These are phyloP conservation scores for Aspergillus sp. DNA, from an alignment of 2,329 filamentous ascomycete species.

Conservation along the genomic window DNA sequence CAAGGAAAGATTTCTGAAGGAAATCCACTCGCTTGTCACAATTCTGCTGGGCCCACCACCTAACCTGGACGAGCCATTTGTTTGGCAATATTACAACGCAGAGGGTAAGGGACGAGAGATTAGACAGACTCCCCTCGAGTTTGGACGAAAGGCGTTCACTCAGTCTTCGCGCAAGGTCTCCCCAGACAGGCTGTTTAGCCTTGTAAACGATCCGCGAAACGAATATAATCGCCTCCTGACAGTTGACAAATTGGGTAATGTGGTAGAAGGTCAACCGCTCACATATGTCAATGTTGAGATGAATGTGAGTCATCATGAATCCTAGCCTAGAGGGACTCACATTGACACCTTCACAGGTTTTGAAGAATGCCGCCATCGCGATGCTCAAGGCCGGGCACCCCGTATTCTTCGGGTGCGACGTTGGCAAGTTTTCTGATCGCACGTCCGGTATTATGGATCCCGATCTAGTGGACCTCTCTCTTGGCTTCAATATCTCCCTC, in stretches of 20 bases:
- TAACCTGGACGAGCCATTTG: conserved; percentile 65
- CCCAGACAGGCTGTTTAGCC: conserved; percentile 59
- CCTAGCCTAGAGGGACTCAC: too few relatives aligned
- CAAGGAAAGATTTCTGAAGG: conserved; percentile 74
- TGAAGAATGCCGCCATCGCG: conserved; percentile 71
- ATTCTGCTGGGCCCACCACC: conserved; percentile 80
- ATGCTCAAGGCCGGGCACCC: conserved; percentile 78
- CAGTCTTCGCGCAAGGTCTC: background rate
- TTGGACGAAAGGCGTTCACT: conserved; percentile 51
- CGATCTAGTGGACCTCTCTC: conserved; percentile 71
- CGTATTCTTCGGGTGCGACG: conserved; percentile 86
- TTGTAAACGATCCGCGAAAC: conserved; percentile 84
- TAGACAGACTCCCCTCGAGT: conserved; percentile 65
- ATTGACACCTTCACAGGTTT: conserved; percentile 38
- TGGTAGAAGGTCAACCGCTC: conserved; percentile 72
- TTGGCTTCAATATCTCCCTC: conserved; percentile 77
- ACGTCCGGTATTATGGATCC: conserved; percentile 76
- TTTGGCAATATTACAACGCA: conserved; percentile 76
- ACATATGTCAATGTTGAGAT: conserved; percentile 84
- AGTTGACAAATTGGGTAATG: conserved; percentile 76
- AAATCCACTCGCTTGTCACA: conserved; percentile 79
- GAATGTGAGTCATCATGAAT: conserved; percentile 19
- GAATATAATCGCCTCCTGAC: conserved; percentile 70
- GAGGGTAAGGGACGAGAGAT: conserved; percentile 64
- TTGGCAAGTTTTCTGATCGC: conserved; percentile 75